Conservation (phyloP, 768 basidiomycete species). For the Kwoniella europaea region DNA sequence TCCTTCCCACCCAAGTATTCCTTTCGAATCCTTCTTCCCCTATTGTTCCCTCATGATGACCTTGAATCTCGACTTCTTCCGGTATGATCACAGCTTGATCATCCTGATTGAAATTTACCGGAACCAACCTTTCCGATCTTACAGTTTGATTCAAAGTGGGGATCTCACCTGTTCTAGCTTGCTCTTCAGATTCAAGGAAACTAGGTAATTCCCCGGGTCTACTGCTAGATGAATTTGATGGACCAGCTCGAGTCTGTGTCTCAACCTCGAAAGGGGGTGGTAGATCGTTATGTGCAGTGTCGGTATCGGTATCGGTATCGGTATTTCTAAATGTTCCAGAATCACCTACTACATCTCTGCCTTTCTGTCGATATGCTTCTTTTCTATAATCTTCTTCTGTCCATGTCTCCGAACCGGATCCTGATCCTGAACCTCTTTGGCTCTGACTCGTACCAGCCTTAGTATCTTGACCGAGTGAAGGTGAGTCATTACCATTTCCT, state of each 20-base stretch:
- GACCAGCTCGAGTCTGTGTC: conserved; percentile 3
- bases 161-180: conserved; percentile 40
- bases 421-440: not conserved
- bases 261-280: conserved; percentile 46
- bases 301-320: conserved; percentile 4
- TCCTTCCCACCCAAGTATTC: conserved; percentile 32
- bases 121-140: conserved; percentile 24
- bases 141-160: conserved; percentile 23
- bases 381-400: conserved; percentile 41
- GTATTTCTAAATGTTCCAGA: conserved; percentile 40
- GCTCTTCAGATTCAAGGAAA: conserved; percentile 43
- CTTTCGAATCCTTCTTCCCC: conserved; percentile 24
- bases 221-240: conserved; percentile 21
- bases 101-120: conserved; percentile 24
- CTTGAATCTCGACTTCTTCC: not conserved
- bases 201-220: conserved; percentile 31
- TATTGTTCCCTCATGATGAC: not conserved
- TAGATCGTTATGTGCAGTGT: conserved; percentile 18
- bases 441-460: not conserved
- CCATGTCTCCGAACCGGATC: conserved; percentile 11
- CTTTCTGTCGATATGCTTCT: conserved; percentile 54
- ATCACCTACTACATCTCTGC: conserved; percentile 50
- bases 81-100: conserved; percentile 11
- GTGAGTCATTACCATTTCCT: conserved; percentile 11
- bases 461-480: not conserved